Evolutionary conservation across 495 filamentous ascomycete species (phyloP).

Genomic region (Penicillium malachiteum): DNA sequence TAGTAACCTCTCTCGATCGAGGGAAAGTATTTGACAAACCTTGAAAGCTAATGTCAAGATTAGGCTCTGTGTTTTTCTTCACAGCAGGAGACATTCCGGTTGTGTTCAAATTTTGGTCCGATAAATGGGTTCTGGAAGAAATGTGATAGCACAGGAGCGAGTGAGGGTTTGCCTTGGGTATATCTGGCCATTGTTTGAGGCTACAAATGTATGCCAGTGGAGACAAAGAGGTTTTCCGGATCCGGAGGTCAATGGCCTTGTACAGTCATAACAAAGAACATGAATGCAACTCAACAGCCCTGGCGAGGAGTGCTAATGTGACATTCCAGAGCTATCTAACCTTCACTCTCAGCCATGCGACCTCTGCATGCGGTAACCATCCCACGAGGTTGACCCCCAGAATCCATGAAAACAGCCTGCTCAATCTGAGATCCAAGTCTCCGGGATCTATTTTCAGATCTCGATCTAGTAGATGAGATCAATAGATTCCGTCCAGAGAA

Average conservation of each 20-base stretch:
- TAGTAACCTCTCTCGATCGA: not conserved
- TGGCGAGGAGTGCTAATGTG: slow-evolving; percentile 12
- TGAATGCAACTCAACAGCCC: slow-evolving; percentile 7
- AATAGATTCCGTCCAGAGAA: no score
- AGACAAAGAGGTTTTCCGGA: no score
- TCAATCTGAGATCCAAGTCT: not conserved
- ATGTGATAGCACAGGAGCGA: not conserved
- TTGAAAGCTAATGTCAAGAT: slow-evolving; percentile 30
- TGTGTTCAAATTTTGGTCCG: not conserved
- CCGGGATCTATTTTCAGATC: no score
- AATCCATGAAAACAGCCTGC: not conserved
- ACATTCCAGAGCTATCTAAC: slow-evolving; percentile 2
- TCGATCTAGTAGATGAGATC: no score
- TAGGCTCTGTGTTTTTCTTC: slow-evolving; percentile 22
- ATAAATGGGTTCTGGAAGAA: not conserved
- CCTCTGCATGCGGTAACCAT: slow-evolving; percentile 24
- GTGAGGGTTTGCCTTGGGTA: not conserved
- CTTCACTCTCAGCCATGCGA: not conserved
- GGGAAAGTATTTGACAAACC: slow-evolving; percentile 4
- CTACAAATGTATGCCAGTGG: not conserved
- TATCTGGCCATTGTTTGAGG: not conserved
- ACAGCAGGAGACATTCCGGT: slow-evolving; percentile 27
- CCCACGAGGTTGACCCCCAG: not conserved
- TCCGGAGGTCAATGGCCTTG: no score
- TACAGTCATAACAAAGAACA: not conserved